phyloP scores from a whole-genome alignment of 1,139 yeast genomes.

The Lizanozyma gosingica region DNA sequence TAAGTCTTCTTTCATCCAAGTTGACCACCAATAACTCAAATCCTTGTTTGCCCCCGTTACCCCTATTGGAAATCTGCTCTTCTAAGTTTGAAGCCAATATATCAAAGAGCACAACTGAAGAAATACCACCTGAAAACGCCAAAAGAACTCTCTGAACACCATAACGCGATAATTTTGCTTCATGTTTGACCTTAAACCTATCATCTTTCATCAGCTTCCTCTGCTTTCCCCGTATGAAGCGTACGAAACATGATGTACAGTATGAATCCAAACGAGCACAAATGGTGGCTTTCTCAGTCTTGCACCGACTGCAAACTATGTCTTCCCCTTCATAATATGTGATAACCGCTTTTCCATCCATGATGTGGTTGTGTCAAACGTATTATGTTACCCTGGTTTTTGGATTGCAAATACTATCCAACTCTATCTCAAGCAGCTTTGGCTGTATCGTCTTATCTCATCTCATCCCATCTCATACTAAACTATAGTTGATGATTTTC shows the following conservation, averaged over 20 bases:
- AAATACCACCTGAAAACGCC: constrained; percentile 56
- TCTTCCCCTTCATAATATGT: neutral
- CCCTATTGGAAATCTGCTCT: constrained; percentile 38
- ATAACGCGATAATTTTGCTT: constrained; percentile 14
- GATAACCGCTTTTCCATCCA: neutral
- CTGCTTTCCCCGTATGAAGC: constrained; percentile 71
- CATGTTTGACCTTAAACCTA: constrained; percentile 60
- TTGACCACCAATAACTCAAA: constrained; percentile 50
- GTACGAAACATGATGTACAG: constrained; percentile 61
- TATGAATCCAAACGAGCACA: constrained; percentile 62
- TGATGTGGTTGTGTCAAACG: no score
- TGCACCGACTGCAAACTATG: constrained; percentile 42
- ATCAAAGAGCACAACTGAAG: constrained; percentile 63
- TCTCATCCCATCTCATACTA: no score
- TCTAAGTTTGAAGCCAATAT: constrained; percentile 49
- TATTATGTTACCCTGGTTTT: no score
- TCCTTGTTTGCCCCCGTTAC: constrained; percentile 59
- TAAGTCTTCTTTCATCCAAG: constrained; percentile 31
- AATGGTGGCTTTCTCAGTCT: constrained; percentile 33
- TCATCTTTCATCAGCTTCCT: constrained; percentile 68
- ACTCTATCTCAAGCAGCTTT: no score
- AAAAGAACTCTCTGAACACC: constrained; percentile 41
- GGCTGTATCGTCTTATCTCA: no score
- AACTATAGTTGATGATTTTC: no score
- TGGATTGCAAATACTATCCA: no score